A percentile compares a stretch with the other conserved stretches of the same genome.
Evolutionary conservation across 495 filamentous ascomycete species (phyloP).

Genomic region (Peziza echinospora): DNA sequence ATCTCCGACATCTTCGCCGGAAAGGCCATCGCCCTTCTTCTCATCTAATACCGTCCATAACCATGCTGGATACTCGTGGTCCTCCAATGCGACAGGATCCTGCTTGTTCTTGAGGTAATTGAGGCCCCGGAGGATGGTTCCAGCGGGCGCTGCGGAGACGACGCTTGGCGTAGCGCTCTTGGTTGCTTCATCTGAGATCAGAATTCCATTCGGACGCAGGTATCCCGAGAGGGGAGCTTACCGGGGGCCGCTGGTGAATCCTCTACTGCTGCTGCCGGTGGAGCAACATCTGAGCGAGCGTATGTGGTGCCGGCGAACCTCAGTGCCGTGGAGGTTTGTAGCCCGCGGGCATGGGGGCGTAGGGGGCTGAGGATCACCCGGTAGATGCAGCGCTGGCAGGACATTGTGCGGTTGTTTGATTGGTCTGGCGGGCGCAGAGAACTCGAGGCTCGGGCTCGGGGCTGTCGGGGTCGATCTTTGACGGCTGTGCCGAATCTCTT

Average conservation of each 20-base stretch:
- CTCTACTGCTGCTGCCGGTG: not conserved
- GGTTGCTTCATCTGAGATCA: too few species aligned
- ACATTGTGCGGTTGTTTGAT: too few species aligned
- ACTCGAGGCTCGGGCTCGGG: too few species aligned
- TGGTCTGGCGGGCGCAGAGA: too few species aligned
- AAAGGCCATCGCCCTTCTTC: slow-evolving; percentile 24
- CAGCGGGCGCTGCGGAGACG: slow-evolving; percentile 37
- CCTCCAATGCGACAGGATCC: slow-evolving; percentile 53
- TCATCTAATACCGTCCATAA: slow-evolving; percentile 50
- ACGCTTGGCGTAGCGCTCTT: too few species aligned
- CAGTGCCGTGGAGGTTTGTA: not conserved
- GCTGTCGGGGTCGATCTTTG: too few species aligned
- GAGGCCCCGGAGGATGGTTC: slow-evolving; percentile 54
- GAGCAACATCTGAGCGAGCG: not conserved
- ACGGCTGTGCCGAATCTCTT: too few species aligned
- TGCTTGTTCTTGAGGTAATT: slow-evolving; percentile 62
- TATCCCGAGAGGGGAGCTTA: too few species aligned
- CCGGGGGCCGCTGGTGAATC: not conserved
- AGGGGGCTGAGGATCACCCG: slow-evolving; percentile 1
- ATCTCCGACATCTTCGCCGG: slow-evolving; percentile 31
- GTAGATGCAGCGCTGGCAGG: slow-evolving; percentile 18
- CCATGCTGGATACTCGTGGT: slow-evolving; percentile 80
- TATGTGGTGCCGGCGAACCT: not conserved
- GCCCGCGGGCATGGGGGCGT: not conserved
- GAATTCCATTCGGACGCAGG: too few species aligned